Base-by-base conservation (phyloP, 345 rosid genomes). In the Erodium maritimum region DNA sequence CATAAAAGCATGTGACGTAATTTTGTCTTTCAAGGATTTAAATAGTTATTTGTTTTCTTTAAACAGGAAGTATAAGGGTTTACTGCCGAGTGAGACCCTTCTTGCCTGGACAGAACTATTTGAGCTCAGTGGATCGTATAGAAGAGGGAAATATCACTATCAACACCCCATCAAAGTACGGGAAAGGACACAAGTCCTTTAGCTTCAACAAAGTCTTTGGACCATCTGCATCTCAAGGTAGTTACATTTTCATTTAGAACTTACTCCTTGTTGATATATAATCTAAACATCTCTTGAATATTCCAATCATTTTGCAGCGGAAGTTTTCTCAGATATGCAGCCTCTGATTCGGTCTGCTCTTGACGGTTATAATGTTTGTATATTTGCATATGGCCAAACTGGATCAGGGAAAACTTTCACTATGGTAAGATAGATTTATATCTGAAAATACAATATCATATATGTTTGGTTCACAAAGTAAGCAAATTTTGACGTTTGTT, bases 301-400 rank as follows among this genome's bases (percentile, higher is more conserved):
- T 11, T 29, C 37, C 37, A 6, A 29, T 29, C 9, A 61, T 59
- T 65, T 69, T 78, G 83, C 83, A 93, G 99, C 77, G 73, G 99
- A 89, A 63, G 96, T 93, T 56, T 93, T 93, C 75, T 79, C 87
- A 42, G 99, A 93, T 71, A 93, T 90, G 87, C 89, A 86, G 80
- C 99, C 99, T 53, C 61, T 93, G 62, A 71, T 93, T 69, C 95
- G 99, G 52, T 88, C 99, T 17, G 99, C 83, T 74, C 87, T 93
- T 56, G 99, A 93, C 64, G 99, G 99, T 23, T 93, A 77, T 73
- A 93, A 89, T 71, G 96, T 93, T 25, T 93, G 99, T 78, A 93
- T 93, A 75, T 93, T 93, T 86, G 99, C 99, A 60, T 89, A 93
- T 66, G 96, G 99, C 17, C 99, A 93, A 73, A 93, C 96, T 5